A percentile compares a stretch with the other conserved stretches of the same genome.
phyloP scores from a whole-genome alignment of 2,329 filamentous ascomycete species.

The Ceratocystis harringtonii region DNA sequence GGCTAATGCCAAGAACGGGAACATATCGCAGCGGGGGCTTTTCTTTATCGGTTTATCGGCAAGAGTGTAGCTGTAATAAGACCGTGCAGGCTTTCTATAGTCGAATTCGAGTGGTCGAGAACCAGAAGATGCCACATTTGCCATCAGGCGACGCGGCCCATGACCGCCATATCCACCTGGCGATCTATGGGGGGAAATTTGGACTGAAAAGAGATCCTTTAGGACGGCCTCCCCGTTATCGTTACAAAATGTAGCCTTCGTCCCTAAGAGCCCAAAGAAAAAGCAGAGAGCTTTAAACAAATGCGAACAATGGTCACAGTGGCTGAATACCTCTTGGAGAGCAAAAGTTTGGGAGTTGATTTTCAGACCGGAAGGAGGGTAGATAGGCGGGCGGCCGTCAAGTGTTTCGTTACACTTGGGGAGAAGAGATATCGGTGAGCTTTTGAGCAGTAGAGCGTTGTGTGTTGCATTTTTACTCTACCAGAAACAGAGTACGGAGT shows the following conservation, averaged over 20 bases:
- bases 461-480: too few relatives aligned
- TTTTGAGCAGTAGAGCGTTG: too few relatives aligned
- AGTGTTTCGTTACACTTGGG: too few relatives aligned
- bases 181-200: constrained; percentile 48
- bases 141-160: constrained; percentile 47
- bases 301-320: constrained; percentile 50
- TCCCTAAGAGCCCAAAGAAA: constrained; percentile 38
- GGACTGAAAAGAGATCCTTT: constrained; percentile 38
- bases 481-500: too few relatives aligned
- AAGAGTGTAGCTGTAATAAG: constrained; percentile 28
- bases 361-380: constrained; percentile 27
- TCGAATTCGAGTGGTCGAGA: constrained; percentile 50
- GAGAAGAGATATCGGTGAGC: too few relatives aligned
- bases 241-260: constrained; percentile 27
- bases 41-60: constrained; percentile 27
- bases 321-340: constrained; percentile 47
- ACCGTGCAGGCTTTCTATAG: constrained; percentile 47
- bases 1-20: constrained; percentile 47
- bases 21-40: constrained; percentile 30
- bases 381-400: constrained; percentile 26
- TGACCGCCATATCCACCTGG: constrained; percentile 50
- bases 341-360: too few relatives aligned
- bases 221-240: constrained; percentile 29
- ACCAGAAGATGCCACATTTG: constrained; percentile 45
- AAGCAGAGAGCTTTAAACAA: constrained; percentile 57